Base-by-base conservation (phyloP, 257 asterid genomes). In the Sherardia arvensis region DNA sequence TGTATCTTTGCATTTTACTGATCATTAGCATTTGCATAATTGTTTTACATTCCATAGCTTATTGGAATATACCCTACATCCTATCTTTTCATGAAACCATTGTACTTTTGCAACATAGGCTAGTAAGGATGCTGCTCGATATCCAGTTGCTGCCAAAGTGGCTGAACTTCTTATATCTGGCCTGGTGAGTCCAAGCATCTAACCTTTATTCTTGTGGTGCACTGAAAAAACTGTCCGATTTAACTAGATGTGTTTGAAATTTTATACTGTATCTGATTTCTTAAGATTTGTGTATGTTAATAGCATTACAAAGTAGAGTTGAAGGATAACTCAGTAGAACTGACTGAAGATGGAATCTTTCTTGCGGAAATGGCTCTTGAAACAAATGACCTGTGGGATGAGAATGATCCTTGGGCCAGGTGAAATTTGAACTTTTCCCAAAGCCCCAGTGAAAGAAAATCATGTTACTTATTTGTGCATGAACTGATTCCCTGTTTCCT, bases 341-440 rank as follows among this genome's bases (percentile, higher is more conserved):
- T 93, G 73, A 87, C 97, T 5, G 99, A 93, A 84, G 92, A 83
- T 73, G 99, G 99, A 55, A 92, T 92, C 62, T 47, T 66, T 51
- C 75, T 93, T 51, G 95, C 96, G 68, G 97, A 93, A 86, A 81
- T 80, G 97, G 97, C 99, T 78, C 81, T 93, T 55, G 97, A 85
- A 74, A 90, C 99, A 77, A 78, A 77, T 79, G 99, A 93, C 77
- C 73, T 92, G 30, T 92, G 97, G 99, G 96, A 93, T 78, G 99
- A 93, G 84, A 87, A 83, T 78, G 96, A 93, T 80, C 99, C 97
- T 49, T 93, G 99, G 99, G 99, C 99, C 66, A 87, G 95, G 99
- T 89, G 76, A 78, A 54, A 21, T 38, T 67, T 69, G 64, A 63
- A 54, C 69, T 26, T 68, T 8, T 6, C 26, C 53, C 56, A 23